Evolutionary conservation across 768 basidiomycete species (phyloP).

Genomic region (Agrocybe praecox): DNA sequence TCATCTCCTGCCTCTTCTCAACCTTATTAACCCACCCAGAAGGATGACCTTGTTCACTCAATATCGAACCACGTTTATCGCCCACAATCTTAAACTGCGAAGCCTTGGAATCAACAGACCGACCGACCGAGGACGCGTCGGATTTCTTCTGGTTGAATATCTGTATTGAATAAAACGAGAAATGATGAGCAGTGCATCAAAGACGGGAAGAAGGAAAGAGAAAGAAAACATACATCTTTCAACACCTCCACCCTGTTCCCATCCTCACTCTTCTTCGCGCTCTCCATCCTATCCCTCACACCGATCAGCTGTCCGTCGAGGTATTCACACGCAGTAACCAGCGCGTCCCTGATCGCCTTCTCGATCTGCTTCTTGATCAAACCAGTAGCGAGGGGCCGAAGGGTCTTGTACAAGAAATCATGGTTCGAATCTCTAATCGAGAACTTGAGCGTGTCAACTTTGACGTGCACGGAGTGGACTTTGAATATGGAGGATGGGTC

Average conservation of each 20-base stretch:
- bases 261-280: slow-evolving; percentile 44
- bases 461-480: slow-evolving; percentile 71
- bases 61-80: slow-evolving; percentile 68
- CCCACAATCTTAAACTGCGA: slow-evolving; percentile 84
- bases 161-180: no score
- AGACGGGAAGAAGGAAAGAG: neutral
- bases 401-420: slow-evolving; percentile 83
- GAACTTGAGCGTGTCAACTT: slow-evolving; percentile 88
- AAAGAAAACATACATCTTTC: slow-evolving; percentile 48
- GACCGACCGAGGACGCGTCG: slow-evolving; percentile 16
- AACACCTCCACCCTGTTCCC: slow-evolving; percentile 47
- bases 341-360: slow-evolving; percentile 60
- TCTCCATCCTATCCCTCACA: slow-evolving; percentile 81
- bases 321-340: slow-evolving; percentile 83
- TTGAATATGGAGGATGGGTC: slow-evolving; percentile 74
- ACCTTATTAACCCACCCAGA: slow-evolving; percentile 72
- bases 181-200: no score
- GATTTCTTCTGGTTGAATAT: slow-evolving; percentile 1
- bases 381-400: slow-evolving; percentile 77
- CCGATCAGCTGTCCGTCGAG: slow-evolving; percentile 87
- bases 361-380: slow-evolving; percentile 78
- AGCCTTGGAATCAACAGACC: slow-evolving; percentile 19
- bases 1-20: slow-evolving; percentile 39
- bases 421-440: slow-evolving; percentile 91
- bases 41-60: slow-evolving; percentile 65